phyloP scores from a whole-genome alignment of 768 basidiomycete genomes.

The Holtermannia corniformis region DNA sequence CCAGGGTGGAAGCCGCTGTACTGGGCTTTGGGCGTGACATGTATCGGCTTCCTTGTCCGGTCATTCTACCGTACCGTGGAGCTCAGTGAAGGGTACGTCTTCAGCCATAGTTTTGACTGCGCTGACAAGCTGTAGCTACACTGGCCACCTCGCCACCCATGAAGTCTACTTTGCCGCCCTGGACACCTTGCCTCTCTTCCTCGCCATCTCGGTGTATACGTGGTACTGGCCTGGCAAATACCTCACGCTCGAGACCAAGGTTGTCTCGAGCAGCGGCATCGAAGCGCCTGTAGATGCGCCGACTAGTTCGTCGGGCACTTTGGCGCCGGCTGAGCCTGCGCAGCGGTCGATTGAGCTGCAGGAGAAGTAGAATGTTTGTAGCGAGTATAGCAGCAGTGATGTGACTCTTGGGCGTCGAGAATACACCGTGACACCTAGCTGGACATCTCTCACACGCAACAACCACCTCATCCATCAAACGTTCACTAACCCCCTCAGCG shows the following conservation, averaged over 20 bases:
- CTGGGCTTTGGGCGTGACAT: slow-evolving; percentile 39
- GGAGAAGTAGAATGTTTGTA: background rate
- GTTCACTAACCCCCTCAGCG: background rate
- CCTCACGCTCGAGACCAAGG: slow-evolving; percentile 19
- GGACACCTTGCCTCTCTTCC: slow-evolving; percentile 36
- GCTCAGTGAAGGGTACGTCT: slow-evolving; percentile 33
- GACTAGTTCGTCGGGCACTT: background rate
- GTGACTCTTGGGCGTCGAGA: too few species aligned
- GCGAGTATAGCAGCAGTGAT: too few species aligned
- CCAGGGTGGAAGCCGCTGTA: slow-evolving; percentile 38
- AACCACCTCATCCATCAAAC: background rate
- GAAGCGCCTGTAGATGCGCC: background rate
- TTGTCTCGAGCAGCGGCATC: background rate
- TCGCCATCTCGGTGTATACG: slow-evolving; percentile 34
- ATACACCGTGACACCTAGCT: too few species aligned
- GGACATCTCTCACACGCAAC: background rate
- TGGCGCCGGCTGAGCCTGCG: background rate
- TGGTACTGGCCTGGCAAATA: slow-evolving; percentile 39
- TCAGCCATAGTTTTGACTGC: background rate
- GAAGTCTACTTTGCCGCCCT: slow-evolving; percentile 37
- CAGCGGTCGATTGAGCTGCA: too few species aligned
- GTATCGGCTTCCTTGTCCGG: slow-evolving; percentile 39
- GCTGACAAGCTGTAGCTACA: slow-evolving; percentile 15
- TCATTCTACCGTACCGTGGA: slow-evolving; percentile 38
- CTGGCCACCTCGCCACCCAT: slow-evolving; percentile 37